Percentiles rank a stretch among this genome's conserved stretches.
Conservation (phyloP, 106 monocot genomes). For the Alisma plantagoaquatica region DNA sequence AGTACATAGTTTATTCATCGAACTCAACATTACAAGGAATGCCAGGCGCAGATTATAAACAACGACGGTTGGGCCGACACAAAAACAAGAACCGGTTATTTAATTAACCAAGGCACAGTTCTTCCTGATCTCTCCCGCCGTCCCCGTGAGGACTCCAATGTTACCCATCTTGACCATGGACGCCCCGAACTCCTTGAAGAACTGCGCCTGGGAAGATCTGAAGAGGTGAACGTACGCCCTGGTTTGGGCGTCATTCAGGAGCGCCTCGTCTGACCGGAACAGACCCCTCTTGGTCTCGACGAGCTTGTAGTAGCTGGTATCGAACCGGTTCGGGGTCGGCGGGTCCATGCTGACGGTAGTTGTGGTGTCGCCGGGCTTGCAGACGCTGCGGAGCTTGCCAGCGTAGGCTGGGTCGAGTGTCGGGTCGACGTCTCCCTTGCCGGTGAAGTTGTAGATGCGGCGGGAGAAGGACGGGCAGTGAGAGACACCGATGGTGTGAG, state of each 20-base stretch:
- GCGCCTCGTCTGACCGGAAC: slow-evolving; percentile 12
- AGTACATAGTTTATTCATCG: too few relatives aligned
- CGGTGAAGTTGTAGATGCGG: slow-evolving; percentile 20
- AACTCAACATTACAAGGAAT: too few relatives aligned
- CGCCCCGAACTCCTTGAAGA: slow-evolving; percentile 25
- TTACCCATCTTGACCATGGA: slow-evolving; percentile 42
- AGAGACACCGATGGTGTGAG: slow-evolving; percentile 16
- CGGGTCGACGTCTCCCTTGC: slow-evolving; percentile 13
- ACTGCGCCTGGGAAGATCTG: neutral
- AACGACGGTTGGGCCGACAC: too few relatives aligned
- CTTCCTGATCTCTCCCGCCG: slow-evolving; percentile 23
- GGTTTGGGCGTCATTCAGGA: slow-evolving; percentile 1
- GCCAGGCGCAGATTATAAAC: too few relatives aligned
- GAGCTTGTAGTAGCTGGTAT: slow-evolving; percentile 10
- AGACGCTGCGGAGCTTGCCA: neutral
- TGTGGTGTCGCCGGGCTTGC: slow-evolving; percentile 11
- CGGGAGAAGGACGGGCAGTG: slow-evolving; percentile 15
- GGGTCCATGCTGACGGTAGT: slow-evolving; percentile 15
- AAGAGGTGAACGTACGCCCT: neutral
- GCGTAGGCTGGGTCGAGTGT: slow-evolving; percentile 8
- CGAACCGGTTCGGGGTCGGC: slow-evolving; percentile 6
- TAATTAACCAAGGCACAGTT: slow-evolving; percentile 18
- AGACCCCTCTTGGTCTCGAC: slow-evolving; percentile 1
- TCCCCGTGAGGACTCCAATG: slow-evolving; percentile 18
- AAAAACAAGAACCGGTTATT: too few relatives aligned